These are phyloP conservation scores for Cercospora sp. DNA, from an alignment of 2,329 filamentous ascomycete species.

Conservation along the genomic window DNA sequence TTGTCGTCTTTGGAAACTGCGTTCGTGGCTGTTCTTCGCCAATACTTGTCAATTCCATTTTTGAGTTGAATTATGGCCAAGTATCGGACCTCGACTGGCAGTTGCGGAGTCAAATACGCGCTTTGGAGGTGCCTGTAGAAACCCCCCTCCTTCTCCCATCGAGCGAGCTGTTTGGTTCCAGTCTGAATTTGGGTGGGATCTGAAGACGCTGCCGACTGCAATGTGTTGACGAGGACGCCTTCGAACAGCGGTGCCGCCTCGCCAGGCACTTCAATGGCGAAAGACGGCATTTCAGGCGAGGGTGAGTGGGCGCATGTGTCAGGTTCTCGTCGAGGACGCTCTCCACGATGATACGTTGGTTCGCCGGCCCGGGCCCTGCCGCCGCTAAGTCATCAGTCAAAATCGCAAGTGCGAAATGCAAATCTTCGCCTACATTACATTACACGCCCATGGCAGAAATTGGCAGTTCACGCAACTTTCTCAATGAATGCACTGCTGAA, in stretches of 20 bases:
- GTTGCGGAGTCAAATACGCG: constrained; percentile 75
- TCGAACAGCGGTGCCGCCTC: constrained; percentile 66
- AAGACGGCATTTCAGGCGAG: constrained; percentile 25
- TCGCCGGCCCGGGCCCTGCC: too few relatives aligned
- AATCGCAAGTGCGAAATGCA: too few relatives aligned
- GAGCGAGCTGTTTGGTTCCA: constrained; percentile 54
- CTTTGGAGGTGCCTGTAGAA: constrained; percentile 56
- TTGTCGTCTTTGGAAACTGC: constrained; percentile 71
- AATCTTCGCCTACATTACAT: too few relatives aligned
- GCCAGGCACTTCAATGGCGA: constrained; percentile 69
- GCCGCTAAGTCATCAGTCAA: too few relatives aligned
- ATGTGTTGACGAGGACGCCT: constrained; percentile 49
- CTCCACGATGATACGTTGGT: too few relatives aligned
- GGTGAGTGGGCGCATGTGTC: not conserved
- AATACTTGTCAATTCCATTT: constrained; percentile 93
- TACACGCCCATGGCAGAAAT: too few relatives aligned
- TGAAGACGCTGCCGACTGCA: constrained; percentile 50
- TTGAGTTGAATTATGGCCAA: constrained; percentile 92
- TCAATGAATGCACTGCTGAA: too few relatives aligned
- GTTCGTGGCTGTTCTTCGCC: constrained; percentile 76
- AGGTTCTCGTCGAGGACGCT: too few relatives aligned
- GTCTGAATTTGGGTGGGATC: constrained; percentile 53
- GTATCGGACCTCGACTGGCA: constrained; percentile 78
- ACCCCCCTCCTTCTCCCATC: constrained; percentile 51
- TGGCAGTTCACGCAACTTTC: too few relatives aligned